Conservation (phyloP, 1,284 basidiomycete species). For the Austropuccinia psidii region DNA sequence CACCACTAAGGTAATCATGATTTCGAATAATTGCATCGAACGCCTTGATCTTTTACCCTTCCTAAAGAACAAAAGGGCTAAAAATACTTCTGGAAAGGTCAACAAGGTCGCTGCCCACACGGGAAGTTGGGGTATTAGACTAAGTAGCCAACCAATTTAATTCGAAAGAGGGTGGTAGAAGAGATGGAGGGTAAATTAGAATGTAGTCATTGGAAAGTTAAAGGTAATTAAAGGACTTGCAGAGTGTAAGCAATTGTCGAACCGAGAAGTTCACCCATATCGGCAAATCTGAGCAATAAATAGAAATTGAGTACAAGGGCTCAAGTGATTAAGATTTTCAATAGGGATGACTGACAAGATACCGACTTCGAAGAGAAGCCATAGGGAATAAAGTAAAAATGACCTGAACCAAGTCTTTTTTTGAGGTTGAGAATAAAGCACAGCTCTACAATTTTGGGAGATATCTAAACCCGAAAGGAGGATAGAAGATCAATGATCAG, state of each 20-base stretch:
- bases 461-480: conserved; percentile 2
- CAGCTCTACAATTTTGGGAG: conserved; percentile 23
- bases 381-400: conserved; percentile 8
- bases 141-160: conserved; percentile 19
- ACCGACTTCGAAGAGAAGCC: conserved; percentile 16
- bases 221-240: neutral
- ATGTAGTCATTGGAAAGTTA: neutral
- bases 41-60: conserved; percentile 10
- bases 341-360: neutral
- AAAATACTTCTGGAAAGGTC: conserved; percentile 27
- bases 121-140: conserved; percentile 27
- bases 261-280: conserved; percentile 34
- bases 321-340: neutral
- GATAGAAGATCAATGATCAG: neutral
- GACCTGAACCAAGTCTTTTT: neutral
- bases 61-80: conserved; percentile 27
- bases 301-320: neutral
- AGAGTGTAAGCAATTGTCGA: conserved; percentile 24
- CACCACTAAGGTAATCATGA: conserved; percentile 22
- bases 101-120: conserved; percentile 2
- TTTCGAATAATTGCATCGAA: conserved; percentile 23
- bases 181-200: neutral
- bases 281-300: conserved; percentile 10
- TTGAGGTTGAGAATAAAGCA: neutral
- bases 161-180: neutral